Evolutionary conservation across 495 filamentous ascomycete genomes (phyloP), one percentile per base, ranked within the genome.

Genomic region (Aspergillus saccharolyticus): DNA sequence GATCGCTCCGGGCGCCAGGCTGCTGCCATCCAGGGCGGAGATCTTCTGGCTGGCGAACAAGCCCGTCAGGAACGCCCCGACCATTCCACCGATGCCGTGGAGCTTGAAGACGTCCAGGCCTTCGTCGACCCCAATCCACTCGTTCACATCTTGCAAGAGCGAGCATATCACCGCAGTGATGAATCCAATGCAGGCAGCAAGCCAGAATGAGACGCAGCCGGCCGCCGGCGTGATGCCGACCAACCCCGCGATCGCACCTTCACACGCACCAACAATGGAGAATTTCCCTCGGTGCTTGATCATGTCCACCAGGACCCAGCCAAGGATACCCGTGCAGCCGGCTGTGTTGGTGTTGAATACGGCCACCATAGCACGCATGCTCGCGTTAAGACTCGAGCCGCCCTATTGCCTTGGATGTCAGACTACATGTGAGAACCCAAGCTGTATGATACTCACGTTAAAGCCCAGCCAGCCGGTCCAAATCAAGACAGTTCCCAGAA

Each of bases 161-260:
- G 80, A 68, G 60, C 82, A 85, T 12, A 80, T 71, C 12, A 78
- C 69, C 14, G 71, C 77, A 6, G 83, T 83, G 19, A 85, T 54
- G 69, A 85, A 81, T 17, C 83, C 83, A 53, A 87, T 84, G 20
- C 78, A 67, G 4, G 77, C 82, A 6, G 81, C 80, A 15, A 76
- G 68, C 83, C 82, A 83, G 46, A 77, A 66, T 17, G 74, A 74
- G 25, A 85, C 81, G 62, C 79, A 85, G 44, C 84, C 82, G 17
- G 82, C 82, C 16, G 82, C 83, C 5, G 83, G 84, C 0, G 84
- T 87, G 63, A 86, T 85, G 12, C 80, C 83, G 9, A 86, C 83
- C 15, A 86, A 77, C 18, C 83, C 84, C 25, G 83, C 80, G 60
- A 87, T 86, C 16, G 80, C 81, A 22, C 84, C 84, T 60, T 81